phyloP scores from a whole-genome alignment of 805 yeast genomes.

The Suhomyces xylopsoci region DNA sequence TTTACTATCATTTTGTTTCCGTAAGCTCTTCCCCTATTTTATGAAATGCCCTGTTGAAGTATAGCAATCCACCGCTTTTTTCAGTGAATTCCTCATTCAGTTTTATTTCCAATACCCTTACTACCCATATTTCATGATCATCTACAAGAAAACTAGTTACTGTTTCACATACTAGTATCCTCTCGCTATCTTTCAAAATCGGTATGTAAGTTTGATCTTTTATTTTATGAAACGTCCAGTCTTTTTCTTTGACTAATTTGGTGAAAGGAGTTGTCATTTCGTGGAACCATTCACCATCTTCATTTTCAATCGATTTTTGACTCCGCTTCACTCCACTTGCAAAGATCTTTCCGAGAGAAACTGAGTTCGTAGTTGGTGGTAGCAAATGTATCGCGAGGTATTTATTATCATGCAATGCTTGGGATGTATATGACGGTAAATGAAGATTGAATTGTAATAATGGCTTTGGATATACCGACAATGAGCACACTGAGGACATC shows the following conservation, averaged over 20 bases:
- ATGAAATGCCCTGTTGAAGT: conserved; percentile 63
- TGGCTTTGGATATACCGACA: conserved; percentile 75
- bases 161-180: conserved; percentile 60
- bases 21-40: conserved; percentile 31
- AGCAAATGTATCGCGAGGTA: conserved; percentile 74
- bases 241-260: conserved; percentile 23
- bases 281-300: conserved; percentile 38
- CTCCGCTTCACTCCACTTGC: conserved; percentile 55
- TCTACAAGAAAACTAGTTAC: conserved; percentile 56
- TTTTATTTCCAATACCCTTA: conserved; percentile 60
- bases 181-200: conserved; percentile 53
- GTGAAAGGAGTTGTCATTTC: conserved; percentile 57
- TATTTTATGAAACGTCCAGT: conserved; percentile 28
- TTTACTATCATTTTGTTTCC: not conserved
- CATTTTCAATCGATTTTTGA: conserved; percentile 23
- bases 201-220: conserved; percentile 44
- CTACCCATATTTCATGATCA: conserved; percentile 91
- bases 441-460: conserved; percentile 83
- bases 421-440: conserved; percentile 79
- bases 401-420: conserved; percentile 52
- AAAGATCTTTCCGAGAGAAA: conserved; percentile 62
- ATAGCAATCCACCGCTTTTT: conserved; percentile 60
- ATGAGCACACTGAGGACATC: conserved; percentile 78
- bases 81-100: conserved; percentile 16
- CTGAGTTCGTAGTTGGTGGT: conserved; percentile 56